These are phyloP conservation scores for Salix caprea DNA, from an alignment of 345 rosid species.

Conservation along the genomic window DNA sequence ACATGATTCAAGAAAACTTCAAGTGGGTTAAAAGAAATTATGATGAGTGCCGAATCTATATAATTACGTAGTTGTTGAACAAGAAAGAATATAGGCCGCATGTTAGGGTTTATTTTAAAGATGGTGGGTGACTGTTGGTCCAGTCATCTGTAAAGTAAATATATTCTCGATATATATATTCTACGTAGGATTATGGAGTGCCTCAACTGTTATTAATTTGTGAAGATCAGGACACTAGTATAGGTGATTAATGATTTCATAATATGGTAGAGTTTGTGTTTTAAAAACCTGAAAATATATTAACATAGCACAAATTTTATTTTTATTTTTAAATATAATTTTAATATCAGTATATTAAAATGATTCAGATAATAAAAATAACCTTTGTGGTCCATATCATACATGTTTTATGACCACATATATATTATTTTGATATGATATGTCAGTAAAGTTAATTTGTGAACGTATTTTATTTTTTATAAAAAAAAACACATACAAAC, in stretches of 20 bases:
- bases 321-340: no score
- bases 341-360: no score
- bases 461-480: no score
- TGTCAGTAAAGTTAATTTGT: no score
- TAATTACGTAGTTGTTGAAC: not conserved
- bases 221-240: not conserved
- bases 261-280: no score
- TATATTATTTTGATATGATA: no score
- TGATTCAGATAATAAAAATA: no score
- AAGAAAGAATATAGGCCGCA: not conserved
- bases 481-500: no score
- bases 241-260: not conserved
- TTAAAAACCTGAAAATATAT: not conserved
- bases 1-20: not conserved
- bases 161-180: not conserved
- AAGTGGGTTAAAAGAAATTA: not conserved
- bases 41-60: not conserved
- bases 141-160: not conserved
- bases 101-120: not conserved
- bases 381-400: no score
- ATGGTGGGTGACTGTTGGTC: not conserved
- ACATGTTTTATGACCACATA: no score
- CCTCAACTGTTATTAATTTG: not conserved
- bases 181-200: not conserved
- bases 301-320: no score